phyloP scores from a whole-genome alignment of 2,329 filamentous ascomycete genomes.

The Orbilia quercus region DNA sequence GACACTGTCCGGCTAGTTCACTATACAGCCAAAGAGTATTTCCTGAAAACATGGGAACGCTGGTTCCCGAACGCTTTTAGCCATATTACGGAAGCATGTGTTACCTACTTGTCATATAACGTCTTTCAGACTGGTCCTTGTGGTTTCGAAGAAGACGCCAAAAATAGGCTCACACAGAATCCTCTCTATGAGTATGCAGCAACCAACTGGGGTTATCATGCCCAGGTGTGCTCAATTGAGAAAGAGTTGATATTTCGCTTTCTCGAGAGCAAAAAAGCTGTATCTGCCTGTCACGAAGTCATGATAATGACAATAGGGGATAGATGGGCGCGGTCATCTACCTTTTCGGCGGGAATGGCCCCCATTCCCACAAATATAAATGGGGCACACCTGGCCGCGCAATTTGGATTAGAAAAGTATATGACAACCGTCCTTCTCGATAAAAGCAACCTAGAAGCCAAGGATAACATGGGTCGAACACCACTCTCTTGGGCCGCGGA shows the following conservation, averaged over 20 bases:
- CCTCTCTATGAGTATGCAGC: slow-evolving; percentile 9
- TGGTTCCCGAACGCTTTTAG: background rate
- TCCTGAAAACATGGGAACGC: background rate
- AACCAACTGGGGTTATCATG: slow-evolving; percentile 15
- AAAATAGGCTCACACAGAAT: background rate
- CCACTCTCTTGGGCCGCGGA: slow-evolving; percentile 1
- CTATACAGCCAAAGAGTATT: slow-evolving; percentile 28
- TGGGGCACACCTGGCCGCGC: background rate
- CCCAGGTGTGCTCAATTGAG: background rate
- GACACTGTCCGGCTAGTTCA: slow-evolving; percentile 19
- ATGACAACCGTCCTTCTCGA: background rate
- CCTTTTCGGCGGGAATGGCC: too few relatives aligned
- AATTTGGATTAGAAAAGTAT: slow-evolving; percentile 7
- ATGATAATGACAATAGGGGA: background rate
- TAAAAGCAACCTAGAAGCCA: background rate
- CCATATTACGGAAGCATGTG: slow-evolving; percentile 7
- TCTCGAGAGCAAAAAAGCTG: background rate
- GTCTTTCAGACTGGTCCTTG: background rate
- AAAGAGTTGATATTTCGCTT: background rate
- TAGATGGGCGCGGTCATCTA: background rate
- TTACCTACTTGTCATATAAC: slow-evolving; percentile 22
- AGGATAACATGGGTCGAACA: slow-evolving; percentile 2
- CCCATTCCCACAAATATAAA: too few relatives aligned
- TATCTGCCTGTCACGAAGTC: background rate
- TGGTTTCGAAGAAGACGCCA: background rate